These are phyloP conservation scores for Fusarium phyllophilum DNA, from an alignment of 2,329 filamentous ascomycete genomes.

Conservation along the genomic window DNA sequence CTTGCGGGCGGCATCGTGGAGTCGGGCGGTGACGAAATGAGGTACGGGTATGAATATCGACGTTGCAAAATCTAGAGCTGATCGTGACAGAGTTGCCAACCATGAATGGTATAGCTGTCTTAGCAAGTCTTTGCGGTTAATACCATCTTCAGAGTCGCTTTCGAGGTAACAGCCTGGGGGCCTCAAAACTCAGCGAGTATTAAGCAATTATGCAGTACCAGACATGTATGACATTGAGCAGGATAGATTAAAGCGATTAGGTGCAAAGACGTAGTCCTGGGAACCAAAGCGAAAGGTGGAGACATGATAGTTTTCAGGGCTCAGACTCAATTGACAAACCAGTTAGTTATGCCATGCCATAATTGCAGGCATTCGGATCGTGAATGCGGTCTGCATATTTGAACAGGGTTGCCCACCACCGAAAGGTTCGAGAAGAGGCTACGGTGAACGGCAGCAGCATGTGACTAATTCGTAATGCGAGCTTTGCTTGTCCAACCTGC, in stretches of 20 bases:
- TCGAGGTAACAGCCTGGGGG: constrained; percentile 1
- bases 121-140: not conserved
- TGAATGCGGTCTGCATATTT: constrained; percentile 27
- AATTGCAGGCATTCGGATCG: constrained; percentile 19
- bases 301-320: constrained; percentile 29
- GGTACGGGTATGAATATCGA: not conserved
- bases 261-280: constrained; percentile 6
- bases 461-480: constrained; percentile 23
- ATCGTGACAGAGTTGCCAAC: not conserved
- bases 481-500: constrained; percentile 18
- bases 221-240: constrained; percentile 2
- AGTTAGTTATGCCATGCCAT: constrained; percentile 15
- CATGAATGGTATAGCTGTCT: not conserved
- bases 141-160: not conserved
- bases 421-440: constrained; percentile 36
- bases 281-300: constrained; percentile 25
- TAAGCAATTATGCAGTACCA: constrained; percentile 16
- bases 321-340: constrained; percentile 28
- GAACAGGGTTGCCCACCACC: constrained; percentile 12
- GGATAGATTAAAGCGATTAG: not conserved
- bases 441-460: constrained; percentile 15
- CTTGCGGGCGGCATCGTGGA: constrained; percentile 25
- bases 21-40: constrained; percentile 13
- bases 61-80: constrained; percentile 5
- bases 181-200: constrained; percentile 4